Base-by-base conservation (phyloP, 495 filamentous ascomycete genomes). In the Hyaloscypha finlandica region DNA sequence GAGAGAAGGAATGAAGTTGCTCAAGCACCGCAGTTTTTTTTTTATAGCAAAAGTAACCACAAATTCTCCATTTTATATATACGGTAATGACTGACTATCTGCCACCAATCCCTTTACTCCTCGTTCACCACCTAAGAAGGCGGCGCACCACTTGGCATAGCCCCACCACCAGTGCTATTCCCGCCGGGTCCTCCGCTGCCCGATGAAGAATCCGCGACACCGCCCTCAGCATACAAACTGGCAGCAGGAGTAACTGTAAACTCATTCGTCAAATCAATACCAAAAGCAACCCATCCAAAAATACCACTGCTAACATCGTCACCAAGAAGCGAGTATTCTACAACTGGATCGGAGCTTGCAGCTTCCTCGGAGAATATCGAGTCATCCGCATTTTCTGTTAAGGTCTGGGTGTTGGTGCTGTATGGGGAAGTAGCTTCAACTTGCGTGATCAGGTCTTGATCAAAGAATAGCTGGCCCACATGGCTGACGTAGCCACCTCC, bases 391-490 rank as follows among this genome's bases (percentile, higher is more conserved):
- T 90, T 89, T 32, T 74, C 68, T 1, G 81, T 86, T 42, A 85
- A 67, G 0, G 45, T 37, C 58, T 86, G 82, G 0, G 76, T 84
- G 80, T 89, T 89, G 57, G 76, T 78, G 63, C 61, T 82, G 71
- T 90, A 90, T 0, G 84, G 84, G 59, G 75, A 76, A 11, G 77
- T 81, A n/a, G 77, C 73, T 70, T 88, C 84, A 48, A 90, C 85
- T 39, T 79, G 80, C 12, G 69, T 74, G 67, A 85, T 81, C 22
- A 89, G 81, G 35, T 77, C 80, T 70, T 90, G 81, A 61, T 85
- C 84, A 75, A 84, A 91, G 82, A 87, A 90, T 16, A 90, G 68
- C 74, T 90, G 87, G 64, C 87, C 77, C 62, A 89, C 78, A 73
- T 90, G 85, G n/a, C 79, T 75, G 52, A 85, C 79, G 20, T 76